These are phyloP conservation scores for Calocera cornea DNA, from an alignment of 768 basidiomycete genomes.

Conservation along the genomic window DNA sequence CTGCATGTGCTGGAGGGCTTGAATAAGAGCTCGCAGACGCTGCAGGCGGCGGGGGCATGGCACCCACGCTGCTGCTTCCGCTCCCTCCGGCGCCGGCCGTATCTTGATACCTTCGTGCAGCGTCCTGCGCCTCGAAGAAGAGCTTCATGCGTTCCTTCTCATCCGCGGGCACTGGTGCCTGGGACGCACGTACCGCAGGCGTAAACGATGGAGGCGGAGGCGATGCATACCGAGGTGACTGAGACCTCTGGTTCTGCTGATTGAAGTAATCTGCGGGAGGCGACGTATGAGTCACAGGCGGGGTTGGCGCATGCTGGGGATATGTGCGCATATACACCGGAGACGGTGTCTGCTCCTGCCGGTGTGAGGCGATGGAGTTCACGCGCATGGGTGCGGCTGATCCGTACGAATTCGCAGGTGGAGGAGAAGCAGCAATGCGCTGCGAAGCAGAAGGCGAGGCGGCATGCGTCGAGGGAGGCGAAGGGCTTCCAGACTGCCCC, in stretches of 20 bases:
- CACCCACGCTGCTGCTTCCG: not conserved
- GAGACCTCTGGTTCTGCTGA: constrained; percentile 17
- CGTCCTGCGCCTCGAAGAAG: constrained; percentile 54
- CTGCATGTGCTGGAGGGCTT: not conserved
- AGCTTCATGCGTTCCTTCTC: constrained; percentile 62
- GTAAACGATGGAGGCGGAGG: constrained; percentile 37
- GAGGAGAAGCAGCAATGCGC: constrained; percentile 16
- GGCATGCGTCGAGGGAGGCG: not conserved
- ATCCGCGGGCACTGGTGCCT: constrained; percentile 13
- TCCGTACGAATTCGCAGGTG: constrained; percentile 15
- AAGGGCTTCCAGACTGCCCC: not conserved
- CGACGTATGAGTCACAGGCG: not conserved
- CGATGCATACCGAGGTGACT: constrained; percentile 27
- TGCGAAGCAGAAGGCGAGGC: not conserved
- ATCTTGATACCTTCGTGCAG: constrained; percentile 28
- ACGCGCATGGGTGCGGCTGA: constrained; percentile 5
- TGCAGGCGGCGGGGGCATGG: not conserved
- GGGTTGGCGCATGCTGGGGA: not conserved
- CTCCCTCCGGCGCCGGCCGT: not conserved
- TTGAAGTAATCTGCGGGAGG: not conserved
- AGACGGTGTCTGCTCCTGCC: constrained; percentile 7
- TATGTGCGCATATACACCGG: constrained; percentile 1
- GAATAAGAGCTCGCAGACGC: not conserved
- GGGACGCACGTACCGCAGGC: constrained; percentile 25
- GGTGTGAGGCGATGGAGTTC: not conserved